Conservation (phyloP, 140 eudicot genomes). For the Ambrosia hybrid region DNA sequence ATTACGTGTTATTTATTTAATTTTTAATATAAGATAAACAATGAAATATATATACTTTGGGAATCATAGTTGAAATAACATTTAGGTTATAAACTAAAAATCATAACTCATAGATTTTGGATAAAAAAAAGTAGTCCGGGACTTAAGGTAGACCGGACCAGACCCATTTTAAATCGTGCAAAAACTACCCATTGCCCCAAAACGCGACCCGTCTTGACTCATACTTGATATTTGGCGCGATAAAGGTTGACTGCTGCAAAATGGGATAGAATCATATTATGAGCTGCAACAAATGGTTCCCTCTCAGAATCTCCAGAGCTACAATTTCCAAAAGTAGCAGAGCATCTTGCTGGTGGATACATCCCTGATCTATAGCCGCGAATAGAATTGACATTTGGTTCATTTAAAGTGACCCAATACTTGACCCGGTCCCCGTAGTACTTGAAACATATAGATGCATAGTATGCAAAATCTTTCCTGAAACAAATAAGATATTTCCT, state of each 20-base stretch:
- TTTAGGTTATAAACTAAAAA: not conserved
- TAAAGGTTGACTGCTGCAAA: slow-evolving; percentile 53
- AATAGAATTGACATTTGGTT: slow-evolving; percentile 58
- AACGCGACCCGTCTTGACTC: not conserved
- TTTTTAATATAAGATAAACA: not conserved
- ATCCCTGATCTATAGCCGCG: slow-evolving; percentile 64
- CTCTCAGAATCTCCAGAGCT: slow-evolving; percentile 61
- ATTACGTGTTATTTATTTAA: not conserved
- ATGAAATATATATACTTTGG: not conserved
- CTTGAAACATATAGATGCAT: slow-evolving; percentile 65
- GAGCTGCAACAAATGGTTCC: slow-evolving; percentile 74
- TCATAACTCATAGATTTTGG: not conserved
- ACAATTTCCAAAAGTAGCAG: slow-evolving; percentile 58
- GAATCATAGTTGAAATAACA: not conserved
- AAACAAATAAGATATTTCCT: not conserved
- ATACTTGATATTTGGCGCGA: slow-evolving; percentile 64
- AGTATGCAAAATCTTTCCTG: slow-evolving; percentile 65
- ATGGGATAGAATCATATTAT: slow-evolving; percentile 69
- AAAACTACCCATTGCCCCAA: not conserved
- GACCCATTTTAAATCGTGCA: not conserved
- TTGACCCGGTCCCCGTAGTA: slow-evolving; percentile 67
- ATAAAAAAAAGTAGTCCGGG: not conserved
- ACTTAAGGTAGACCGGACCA: not conserved
- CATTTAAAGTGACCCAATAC: slow-evolving; percentile 75
- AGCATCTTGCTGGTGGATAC: slow-evolving; percentile 72